Evolutionary conservation across 2,329 filamentous ascomycete genomes (phyloP).

Genomic region (Diplodia corticola): DNA sequence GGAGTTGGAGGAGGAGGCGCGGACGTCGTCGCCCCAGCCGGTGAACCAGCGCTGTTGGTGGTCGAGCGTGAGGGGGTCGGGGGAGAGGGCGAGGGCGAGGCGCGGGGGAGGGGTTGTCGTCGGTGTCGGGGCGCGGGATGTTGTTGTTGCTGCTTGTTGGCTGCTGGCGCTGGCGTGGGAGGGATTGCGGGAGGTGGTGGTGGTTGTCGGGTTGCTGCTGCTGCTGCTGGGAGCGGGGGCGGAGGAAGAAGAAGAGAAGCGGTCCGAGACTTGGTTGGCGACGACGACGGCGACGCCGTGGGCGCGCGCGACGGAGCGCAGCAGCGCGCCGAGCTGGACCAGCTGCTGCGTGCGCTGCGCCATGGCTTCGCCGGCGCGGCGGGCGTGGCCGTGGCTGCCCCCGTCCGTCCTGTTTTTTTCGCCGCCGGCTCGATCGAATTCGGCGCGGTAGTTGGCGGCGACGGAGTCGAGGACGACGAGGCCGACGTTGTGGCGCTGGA

Average conservation of each 20-base stretch:
- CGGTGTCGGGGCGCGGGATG: slow-evolving; percentile 25
- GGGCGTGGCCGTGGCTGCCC: slow-evolving; percentile 17
- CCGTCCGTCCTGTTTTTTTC: too few relatives aligned
- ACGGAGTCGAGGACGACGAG: slow-evolving; percentile 88
- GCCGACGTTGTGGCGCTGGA: slow-evolving; percentile 73
- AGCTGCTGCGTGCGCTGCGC: slow-evolving; percentile 76
- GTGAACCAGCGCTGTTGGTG: slow-evolving; percentile 96
- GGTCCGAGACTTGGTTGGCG: slow-evolving; percentile 92
- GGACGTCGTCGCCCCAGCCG: slow-evolving; percentile 65
- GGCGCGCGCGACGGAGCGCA: slow-evolving; percentile 73
- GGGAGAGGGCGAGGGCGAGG: slow-evolving; percentile 35
- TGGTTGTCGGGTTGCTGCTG: too few relatives aligned
- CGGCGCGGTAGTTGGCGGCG: slow-evolving; percentile 91
- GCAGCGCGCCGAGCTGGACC: slow-evolving; percentile 69
- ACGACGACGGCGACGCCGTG: slow-evolving; percentile 83
- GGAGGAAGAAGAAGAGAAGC: slow-evolving; percentile 56
- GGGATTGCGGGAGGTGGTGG: slow-evolving; percentile 31
- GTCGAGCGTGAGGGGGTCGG: slow-evolving; percentile 68
- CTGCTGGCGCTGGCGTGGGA: slow-evolving; percentile 32
- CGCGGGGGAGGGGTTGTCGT: slow-evolving; percentile 32
- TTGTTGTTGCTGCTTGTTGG: not conserved
- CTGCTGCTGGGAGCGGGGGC: too few relatives aligned
- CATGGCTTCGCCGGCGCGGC: slow-evolving; percentile 49
- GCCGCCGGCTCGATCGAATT: slow-evolving; percentile 63
- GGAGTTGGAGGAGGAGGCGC: slow-evolving; percentile 23